Percentiles rank a stretch among this genome's conserved stretches.
Evolutionary conservation across 1,139 yeast genomes (phyloP).

Genomic region (Zygoascus meyerae): DNA sequence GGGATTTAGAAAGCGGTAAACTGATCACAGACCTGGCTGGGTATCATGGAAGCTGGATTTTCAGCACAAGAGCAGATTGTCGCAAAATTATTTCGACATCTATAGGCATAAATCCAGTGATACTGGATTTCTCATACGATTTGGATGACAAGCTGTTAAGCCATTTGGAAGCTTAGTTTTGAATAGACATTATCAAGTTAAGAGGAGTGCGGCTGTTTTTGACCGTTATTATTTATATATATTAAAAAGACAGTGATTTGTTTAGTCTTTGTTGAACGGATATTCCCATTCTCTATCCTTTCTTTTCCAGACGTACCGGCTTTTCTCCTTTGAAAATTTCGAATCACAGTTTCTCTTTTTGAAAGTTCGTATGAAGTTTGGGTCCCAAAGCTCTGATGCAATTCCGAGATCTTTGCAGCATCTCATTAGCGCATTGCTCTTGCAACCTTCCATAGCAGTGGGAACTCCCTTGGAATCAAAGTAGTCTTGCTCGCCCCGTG

Average conservation of each 20-base stretch:
- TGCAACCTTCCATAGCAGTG: constrained; percentile 96
- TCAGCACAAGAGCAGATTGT: constrained; percentile 31
- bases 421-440: constrained; percentile 93
- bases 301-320: constrained; percentile 72
- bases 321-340: constrained; percentile 82
- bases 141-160: constrained; percentile 24
- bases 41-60: constrained; percentile 35
- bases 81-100: constrained; percentile 32
- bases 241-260: background rate
- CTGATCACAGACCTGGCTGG: constrained; percentile 27
- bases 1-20: constrained; percentile 31
- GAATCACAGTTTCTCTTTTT: constrained; percentile 74
- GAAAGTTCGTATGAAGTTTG: constrained; percentile 74
- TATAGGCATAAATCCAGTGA: constrained; percentile 31
- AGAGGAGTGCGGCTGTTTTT: no score
- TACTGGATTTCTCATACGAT: constrained; percentile 31
- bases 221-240: no score
- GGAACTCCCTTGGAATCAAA: constrained; percentile 84
- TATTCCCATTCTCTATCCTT: constrained; percentile 67
- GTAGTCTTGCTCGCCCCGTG: constrained; percentile 94
- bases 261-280: constrained; percentile 51
- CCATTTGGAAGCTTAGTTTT: constrained; percentile 17
- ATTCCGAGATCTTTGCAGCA: constrained; percentile 96
- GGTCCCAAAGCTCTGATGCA: constrained; percentile 97
- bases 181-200: no score